Evolutionary conservation across 805 yeast genomes (phyloP).

Genomic region (Teunomyces stri): DNA sequence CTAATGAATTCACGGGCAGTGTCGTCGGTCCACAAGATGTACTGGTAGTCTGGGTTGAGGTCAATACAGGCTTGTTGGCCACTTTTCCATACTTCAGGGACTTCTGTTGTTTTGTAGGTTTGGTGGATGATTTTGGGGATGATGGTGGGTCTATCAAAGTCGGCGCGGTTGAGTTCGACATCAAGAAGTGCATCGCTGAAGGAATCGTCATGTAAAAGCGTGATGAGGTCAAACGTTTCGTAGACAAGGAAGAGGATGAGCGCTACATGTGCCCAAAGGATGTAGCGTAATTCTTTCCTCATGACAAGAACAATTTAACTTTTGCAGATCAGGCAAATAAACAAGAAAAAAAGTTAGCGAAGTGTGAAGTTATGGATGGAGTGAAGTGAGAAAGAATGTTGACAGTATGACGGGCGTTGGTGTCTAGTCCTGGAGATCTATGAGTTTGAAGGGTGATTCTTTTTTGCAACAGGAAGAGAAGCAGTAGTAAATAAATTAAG

Average conservation of each 20-base stretch:
- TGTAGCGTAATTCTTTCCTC: constrained; percentile 64
- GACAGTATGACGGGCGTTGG: too few relatives aligned
- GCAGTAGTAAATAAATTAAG: neutral
- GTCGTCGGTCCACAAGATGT: constrained; percentile 87
- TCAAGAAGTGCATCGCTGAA: constrained; percentile 60
- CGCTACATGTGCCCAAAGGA: constrained; percentile 58
- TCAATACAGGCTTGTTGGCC: constrained; percentile 77
- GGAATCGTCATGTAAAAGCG: constrained; percentile 72
- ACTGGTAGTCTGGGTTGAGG: constrained; percentile 83
- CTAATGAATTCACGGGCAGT: constrained; percentile 75
- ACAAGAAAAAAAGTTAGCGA: neutral
- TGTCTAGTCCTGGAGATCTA: too few relatives aligned
- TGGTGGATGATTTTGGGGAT: constrained; percentile 93
- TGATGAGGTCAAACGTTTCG: constrained; percentile 67
- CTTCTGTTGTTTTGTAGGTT: constrained; percentile 75
- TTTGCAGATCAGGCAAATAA: neutral
- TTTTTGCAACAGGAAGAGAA: neutral
- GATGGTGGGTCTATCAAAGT: constrained; percentile 46
- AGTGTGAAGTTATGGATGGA: too few relatives aligned
- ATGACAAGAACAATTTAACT: constrained; percentile 32
- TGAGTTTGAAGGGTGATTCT: too few relatives aligned
- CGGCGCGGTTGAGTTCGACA: constrained; percentile 58
- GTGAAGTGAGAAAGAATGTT: too few relatives aligned
- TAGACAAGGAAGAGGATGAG: constrained; percentile 55
- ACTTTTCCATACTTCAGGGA: constrained; percentile 78